phyloP scores from a whole-genome alignment of 768 basidiomycete species.

The Panaeolus papilionaceus region DNA sequence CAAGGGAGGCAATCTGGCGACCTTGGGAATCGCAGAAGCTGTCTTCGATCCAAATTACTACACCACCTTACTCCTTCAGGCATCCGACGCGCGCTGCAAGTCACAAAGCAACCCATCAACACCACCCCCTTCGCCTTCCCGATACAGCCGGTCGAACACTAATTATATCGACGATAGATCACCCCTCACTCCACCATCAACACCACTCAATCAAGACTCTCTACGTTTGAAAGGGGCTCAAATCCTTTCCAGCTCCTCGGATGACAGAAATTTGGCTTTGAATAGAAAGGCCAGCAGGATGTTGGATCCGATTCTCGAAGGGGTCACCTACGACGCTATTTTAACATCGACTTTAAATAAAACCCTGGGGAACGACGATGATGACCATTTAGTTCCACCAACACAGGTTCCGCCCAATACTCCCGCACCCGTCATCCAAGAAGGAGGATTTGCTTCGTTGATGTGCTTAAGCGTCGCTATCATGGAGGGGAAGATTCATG shows the following conservation, averaged over 20 bases:
- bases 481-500: conserved; percentile 1
- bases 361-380: not conserved
- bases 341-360: conserved; percentile 2
- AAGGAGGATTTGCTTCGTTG: conserved; percentile 7
- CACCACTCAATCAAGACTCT: not conserved
- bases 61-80: conserved; percentile 26
- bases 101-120: conserved; percentile 16
- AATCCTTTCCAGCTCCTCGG: not conserved
- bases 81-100: conserved; percentile 31
- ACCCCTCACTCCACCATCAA: not conserved
- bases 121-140: not conserved
- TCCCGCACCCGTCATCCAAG: not conserved
- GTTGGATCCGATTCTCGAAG: conserved; percentile 7
- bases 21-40: conserved; percentile 9
- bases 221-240: not conserved
- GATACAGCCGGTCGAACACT: not conserved
- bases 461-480: conserved; percentile 7
- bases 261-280: not conserved
- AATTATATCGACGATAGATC: not conserved
- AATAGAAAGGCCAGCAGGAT: not conserved
- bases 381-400: not conserved
- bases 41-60: not conserved
- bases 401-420: conserved; percentile 1
- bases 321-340: conserved; percentile 1
- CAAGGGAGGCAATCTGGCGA: not conserved